These are phyloP conservation scores for Leccinum arenicola DNA, from an alignment of 768 basidiomycete species.

Conservation along the genomic window DNA sequence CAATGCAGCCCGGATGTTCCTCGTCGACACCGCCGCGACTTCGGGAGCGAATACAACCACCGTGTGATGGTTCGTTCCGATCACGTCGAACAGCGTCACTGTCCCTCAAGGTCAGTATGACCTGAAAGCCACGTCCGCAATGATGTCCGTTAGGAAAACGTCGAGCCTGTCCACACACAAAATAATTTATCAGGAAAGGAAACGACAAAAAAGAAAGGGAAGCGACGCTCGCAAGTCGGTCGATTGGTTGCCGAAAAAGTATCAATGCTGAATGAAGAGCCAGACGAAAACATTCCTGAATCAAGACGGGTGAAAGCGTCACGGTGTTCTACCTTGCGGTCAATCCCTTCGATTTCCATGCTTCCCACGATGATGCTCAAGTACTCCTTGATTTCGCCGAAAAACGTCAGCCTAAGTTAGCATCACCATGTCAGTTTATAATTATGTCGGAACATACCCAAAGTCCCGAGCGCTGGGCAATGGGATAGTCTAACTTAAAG, in stretches of 20 bases:
- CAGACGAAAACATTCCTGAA: neutral
- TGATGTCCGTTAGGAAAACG: conserved; percentile 9
- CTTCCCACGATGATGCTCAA: no score
- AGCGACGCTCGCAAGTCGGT: neutral
- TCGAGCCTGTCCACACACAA: neutral
- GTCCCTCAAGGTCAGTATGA: neutral
- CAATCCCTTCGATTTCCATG: conserved; percentile 22
- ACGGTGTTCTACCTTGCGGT: conserved; percentile 9
- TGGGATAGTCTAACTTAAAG: conserved; percentile 17
- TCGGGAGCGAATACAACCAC: no score
- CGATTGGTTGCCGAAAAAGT: conserved; percentile 12
- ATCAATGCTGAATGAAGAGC: conserved; percentile 15
- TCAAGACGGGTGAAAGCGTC: neutral
- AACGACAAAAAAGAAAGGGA: no score
- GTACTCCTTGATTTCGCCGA: no score
- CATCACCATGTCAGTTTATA: no score
- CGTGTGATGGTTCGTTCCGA: no score
- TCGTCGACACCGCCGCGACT: no score
- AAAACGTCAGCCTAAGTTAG: no score
- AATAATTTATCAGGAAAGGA: neutral
- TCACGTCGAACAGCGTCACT: conserved; percentile 1
- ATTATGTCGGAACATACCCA: conserved; percentile 28
- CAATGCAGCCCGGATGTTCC: no score
- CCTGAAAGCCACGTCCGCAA: conserved; percentile 4
- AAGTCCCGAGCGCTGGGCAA: conserved; percentile 38